Percentiles rank a stretch among this genome's conserved stretches.
These are phyloP conservation scores for Elaphomyces granulatus DNA, from an alignment of 495 filamentous ascomycete genomes.

Conservation along the genomic window DNA sequence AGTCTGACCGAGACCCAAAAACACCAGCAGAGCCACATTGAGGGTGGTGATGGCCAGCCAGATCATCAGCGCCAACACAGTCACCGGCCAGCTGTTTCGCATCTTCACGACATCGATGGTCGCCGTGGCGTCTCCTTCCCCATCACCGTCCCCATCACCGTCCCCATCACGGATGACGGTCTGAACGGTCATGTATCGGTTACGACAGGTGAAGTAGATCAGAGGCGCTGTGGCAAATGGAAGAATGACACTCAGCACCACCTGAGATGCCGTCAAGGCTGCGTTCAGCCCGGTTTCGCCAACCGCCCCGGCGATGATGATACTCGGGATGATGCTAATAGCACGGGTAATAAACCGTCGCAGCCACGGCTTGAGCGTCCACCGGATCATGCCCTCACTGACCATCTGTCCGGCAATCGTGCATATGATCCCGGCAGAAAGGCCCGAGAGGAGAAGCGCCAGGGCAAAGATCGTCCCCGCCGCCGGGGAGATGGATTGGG, in stretches of 20 bases:
- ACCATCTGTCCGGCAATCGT: slow-evolving; percentile 80
- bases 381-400: slow-evolving; percentile 61
- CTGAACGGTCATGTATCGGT: slow-evolving; percentile 65
- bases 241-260: slow-evolving; percentile 64
- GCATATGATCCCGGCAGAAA: slow-evolving; percentile 65
- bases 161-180: too few species aligned
- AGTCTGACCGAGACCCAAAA: slow-evolving; percentile 50
- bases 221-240: slow-evolving; percentile 73
- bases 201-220: slow-evolving; percentile 74
- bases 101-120: slow-evolving; percentile 32
- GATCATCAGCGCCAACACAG: slow-evolving; percentile 39
- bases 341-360: slow-evolving; percentile 54
- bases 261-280: slow-evolving; percentile 66
- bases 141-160: slow-evolving; percentile 12
- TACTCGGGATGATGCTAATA: slow-evolving; percentile 66
- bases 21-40: slow-evolving; percentile 58
- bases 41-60: slow-evolving; percentile 58
- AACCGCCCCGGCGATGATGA: slow-evolving; percentile 68
- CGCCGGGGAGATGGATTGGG: slow-evolving; percentile 50
- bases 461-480: slow-evolving; percentile 65
- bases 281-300: slow-evolving; percentile 54
- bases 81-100: slow-evolving; percentile 46
- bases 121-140: slow-evolving; percentile 10
- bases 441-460: slow-evolving; percentile 61
- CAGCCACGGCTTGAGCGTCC: slow-evolving; percentile 56